Base-by-base conservation (phyloP, 352 stramenopile species). In the Globisporangium spiculum region DNA sequence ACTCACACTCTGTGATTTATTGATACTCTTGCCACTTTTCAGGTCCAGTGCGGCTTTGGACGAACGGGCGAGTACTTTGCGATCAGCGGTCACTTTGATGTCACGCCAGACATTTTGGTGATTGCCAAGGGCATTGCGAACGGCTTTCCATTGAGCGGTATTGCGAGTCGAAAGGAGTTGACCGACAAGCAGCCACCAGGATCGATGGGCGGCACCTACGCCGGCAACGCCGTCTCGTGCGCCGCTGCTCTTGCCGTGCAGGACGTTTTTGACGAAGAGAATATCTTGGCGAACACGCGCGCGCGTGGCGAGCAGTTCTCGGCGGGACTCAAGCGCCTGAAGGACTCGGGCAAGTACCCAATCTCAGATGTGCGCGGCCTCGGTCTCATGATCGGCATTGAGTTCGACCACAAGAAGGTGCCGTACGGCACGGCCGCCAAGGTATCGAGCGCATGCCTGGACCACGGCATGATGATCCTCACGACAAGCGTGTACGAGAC, bases 111-210 rank as follows among this genome's bases (percentile, higher is more conserved):
- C 73, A 97, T 98, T 65, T 70, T 98, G 38, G 81, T 93, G 24
- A 97, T 97, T 74, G 94, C 94, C 69, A 98, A 98, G 77, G 93
- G 93, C 26, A 97, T 98, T 69, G 94, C 91, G 3, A 92, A 90
- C 60, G 94, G 94, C 7, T 97, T 97, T 69, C 94, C 94, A 36
- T 78, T 98, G 38, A 96, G 91, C 65, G 94, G 80, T 4, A 85
- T 98, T 72, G 91, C 89, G 8, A 95, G 91, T 26, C 79, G 90
- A 22, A 88, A 88, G 65, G 89, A 98, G 60, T 75, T 98, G 48
- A 94, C 86, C 5, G 87, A 95, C 72, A 80, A 71, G 46, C 89
- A 91, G 74, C 78, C 90, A 52, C 81, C 90, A 36, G 94, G 94
- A 46, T 97, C 89, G n/a, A 96, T 98, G 81, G 94, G 92, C 27